A percentile compares a stretch with the other conserved stretches of the same genome.
Conservation (phyloP, 2,329 filamentous ascomycete genomes). For the Colletotrichum eleusines region DNA sequence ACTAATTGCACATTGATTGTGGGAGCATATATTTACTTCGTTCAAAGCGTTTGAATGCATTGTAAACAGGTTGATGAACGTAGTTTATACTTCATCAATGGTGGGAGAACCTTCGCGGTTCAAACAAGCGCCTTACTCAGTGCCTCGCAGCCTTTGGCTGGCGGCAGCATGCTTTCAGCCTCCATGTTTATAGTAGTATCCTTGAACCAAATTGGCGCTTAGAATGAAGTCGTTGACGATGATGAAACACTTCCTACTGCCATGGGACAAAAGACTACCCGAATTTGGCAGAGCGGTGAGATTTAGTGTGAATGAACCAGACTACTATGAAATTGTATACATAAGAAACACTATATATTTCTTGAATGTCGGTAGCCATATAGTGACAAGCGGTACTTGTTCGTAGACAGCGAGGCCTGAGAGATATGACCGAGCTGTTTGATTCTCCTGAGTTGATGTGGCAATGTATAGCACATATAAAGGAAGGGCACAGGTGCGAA, state of each 20-base stretch:
- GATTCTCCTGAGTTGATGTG: no score
- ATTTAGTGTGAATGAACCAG: background rate
- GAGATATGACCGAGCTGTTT: background rate
- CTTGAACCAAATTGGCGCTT: fast-evolving
- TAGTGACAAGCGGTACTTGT: background rate
- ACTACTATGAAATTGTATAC: background rate
- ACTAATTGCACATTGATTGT: background rate
- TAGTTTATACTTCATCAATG: background rate
- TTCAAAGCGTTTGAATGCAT: fast-evolving
- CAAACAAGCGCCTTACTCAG: background rate
- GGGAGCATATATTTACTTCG: background rate
- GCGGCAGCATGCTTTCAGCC: background rate
- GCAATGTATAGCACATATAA: no score
- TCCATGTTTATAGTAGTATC: background rate
- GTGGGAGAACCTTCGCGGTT: no score
- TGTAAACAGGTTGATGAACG: no score
- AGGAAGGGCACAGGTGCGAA: no score
- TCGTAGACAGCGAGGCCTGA: background rate
- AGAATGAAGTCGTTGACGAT: background rate
- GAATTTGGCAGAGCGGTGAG: background rate
- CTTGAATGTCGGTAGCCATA: background rate
- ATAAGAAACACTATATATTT: background rate
- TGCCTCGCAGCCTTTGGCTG: background rate
- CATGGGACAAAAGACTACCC: no score
- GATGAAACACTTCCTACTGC: background rate